Base-by-base conservation (phyloP, 306 rosid genomes). In the Quercus engelmannii region DNA sequence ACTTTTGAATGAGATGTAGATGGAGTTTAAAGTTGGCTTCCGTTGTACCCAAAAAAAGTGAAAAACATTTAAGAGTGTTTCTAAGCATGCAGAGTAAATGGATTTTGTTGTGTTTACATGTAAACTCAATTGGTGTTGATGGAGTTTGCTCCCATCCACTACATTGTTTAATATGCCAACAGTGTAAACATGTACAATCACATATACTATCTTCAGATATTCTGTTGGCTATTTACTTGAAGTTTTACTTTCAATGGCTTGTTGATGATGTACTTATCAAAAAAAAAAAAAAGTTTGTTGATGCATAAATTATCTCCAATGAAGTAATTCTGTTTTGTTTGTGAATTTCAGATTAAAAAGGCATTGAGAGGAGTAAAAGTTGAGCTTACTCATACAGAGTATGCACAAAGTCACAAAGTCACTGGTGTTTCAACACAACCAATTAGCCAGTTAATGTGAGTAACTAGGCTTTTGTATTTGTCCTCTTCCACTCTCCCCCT, bases 311-410 rank as follows among this genome's bases (percentile, higher is more conserved):
- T 38, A 38, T 2, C 43, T 38, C 43, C 43, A 28, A 30, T 64
- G n/a, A 12, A 59, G 15, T 9, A 23, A 59, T 1, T 58, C 1
- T 23, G 14, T 52, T 71, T 20, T 26, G 19, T 26, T 33, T 51
- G 13, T 43, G 62, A 26, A 55, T 51, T 49, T 33, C 86, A 92
- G 99, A 25, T 93, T 28, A 89, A 74, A 67, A 93, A 19, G 30
- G 83, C 84, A 2, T 61, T 95, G 78, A 87, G 28, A 74, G 93
- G 90, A 21, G 4, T 93, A 1, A 91, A 74, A 82, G 90, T 95
- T 1, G 74, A 52, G 33, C 5, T 87, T 8, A 26, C 1, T 2
- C 79, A 80, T 30, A 71, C 79, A 5, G 73, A n/a, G 2, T 5
- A n/a, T 18, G 35, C 20, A 0, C 84, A 78, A 70, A 76, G 81